A percentile compares a stretch with the other conserved stretches of the same genome.
These are phyloP conservation scores for Oenanthe javanica DNA, from an alignment of 140 eudicot genomes.

Conservation along the genomic window DNA sequence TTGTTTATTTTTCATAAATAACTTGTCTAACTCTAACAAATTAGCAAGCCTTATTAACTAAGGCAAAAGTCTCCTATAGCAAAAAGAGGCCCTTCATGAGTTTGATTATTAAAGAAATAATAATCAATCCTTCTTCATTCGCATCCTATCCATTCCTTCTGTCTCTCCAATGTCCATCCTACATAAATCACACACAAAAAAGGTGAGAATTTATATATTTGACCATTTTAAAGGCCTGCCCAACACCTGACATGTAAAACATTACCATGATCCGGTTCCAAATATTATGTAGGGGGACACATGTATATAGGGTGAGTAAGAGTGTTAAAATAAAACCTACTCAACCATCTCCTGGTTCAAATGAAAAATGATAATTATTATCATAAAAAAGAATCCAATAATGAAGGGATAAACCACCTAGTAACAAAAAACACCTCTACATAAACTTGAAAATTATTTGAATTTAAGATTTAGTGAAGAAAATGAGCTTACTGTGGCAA, in stretches of 20 bases:
- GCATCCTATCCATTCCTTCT: slow-evolving; percentile 68
- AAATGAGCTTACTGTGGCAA: slow-evolving; percentile 66
- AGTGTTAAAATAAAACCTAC: not conserved
- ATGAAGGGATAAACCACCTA: slow-evolving; percentile 21
- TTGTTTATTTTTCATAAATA: slow-evolving; percentile 7
- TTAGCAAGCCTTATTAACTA: slow-evolving; percentile 20
- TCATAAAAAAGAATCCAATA: not conserved
- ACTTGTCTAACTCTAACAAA: slow-evolving; percentile 6
- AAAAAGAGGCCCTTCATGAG: slow-evolving; percentile 7
- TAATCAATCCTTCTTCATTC: slow-evolving; percentile 29
- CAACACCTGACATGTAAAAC: not conserved
- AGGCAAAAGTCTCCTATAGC: not conserved
- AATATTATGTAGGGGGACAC: slow-evolving; percentile 3
- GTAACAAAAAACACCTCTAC: slow-evolving; percentile 41
- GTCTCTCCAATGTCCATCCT: slow-evolving; percentile 80
- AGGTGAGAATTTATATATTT: not conserved
- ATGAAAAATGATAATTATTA: not conserved
- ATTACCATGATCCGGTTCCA: not conserved
- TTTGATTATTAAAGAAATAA: slow-evolving; percentile 20
- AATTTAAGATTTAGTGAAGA: not conserved
- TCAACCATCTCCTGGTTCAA: not conserved
- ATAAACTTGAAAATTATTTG: not conserved
- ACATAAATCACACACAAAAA: slow-evolving; percentile 19
- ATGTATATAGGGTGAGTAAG: not conserved
- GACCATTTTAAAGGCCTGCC: not conserved